Percentiles rank a stretch among this genome's conserved stretches.
These are phyloP conservation scores for Voacanga thouarsii DNA, from an alignment of 257 asterid genomes.

Conservation along the genomic window DNA sequence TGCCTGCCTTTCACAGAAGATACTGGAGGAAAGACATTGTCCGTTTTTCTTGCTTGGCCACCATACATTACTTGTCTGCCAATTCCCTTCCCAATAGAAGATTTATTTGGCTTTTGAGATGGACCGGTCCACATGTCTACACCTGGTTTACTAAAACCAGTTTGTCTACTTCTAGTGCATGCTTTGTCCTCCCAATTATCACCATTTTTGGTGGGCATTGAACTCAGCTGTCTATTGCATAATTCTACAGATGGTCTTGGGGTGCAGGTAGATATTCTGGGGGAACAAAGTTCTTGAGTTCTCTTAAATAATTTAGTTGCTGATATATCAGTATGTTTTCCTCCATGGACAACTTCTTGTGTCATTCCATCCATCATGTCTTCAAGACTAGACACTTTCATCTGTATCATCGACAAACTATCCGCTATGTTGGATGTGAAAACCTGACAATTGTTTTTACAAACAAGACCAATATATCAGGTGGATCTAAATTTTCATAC, in stretches of 20 bases:
- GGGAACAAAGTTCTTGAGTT: slow-evolving; percentile 58
- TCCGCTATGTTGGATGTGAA: slow-evolving; percentile 64
- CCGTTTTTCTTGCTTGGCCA: slow-evolving; percentile 44
- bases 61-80: slow-evolving; percentile 37
- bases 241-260: slow-evolving; percentile 68
- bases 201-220: slow-evolving; percentile 41
- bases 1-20: slow-evolving; percentile 40
- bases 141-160: slow-evolving; percentile 46
- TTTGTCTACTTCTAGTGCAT: slow-evolving; percentile 47
- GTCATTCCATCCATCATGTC: slow-evolving; percentile 66
- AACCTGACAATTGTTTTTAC: slow-evolving; percentile 35
- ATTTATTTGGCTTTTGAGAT: slow-evolving; percentile 42
- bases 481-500: not conserved
- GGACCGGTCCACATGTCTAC: slow-evolving; percentile 54
- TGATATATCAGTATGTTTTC: slow-evolving; percentile 45
- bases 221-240: slow-evolving; percentile 43
- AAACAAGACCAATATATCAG: not conserved
- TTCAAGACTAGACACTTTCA: slow-evolving; percentile 84
- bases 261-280: slow-evolving; percentile 73
- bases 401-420: slow-evolving; percentile 70
- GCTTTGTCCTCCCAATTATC: slow-evolving; percentile 51
- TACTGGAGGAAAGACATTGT: slow-evolving; percentile 35
- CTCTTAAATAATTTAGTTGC: slow-evolving; percentile 49
- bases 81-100: slow-evolving; percentile 40
- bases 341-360: slow-evolving; percentile 52